Evolutionary conservation across 176 grass and related monocot species (phyloP), one percentile per base, ranked within the genome.

Genomic region (Carex scoparia): DNA sequence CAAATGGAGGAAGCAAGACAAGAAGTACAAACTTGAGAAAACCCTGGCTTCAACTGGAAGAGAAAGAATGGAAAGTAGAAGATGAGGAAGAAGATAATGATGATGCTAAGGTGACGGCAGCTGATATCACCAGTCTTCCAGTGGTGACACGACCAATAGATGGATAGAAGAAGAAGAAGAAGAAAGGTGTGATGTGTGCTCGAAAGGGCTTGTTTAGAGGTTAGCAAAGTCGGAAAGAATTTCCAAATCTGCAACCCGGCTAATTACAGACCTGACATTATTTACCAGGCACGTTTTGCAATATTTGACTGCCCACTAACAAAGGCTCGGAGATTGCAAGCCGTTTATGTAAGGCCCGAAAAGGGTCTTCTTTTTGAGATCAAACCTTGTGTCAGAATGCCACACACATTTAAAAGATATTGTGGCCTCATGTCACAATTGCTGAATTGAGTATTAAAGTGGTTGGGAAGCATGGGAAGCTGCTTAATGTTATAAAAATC

Each of bases 291-390:
- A 74, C 85, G 91, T 64, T 90, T 95, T 65, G 96, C 96, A 62
- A 95, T 98, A 90, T 95, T 98, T 83, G 91, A 98, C 87, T 95
- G 96, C 49, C 96, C 96, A 35, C 81, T 98, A 64, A 94, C 89
- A 79, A 98, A 98, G 81, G 93, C 93, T 88, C 91, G 95, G 63
- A 93, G 93, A 82, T 80, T 95, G 76, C 90, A 98, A 84, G 96
- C 93, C 87, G 90, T 98, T 87, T 95, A 94, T 86, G 93, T 98
- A 57, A 94, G 78, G 87, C 95, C 93, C 51, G 93, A 40, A 94
- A 84, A 95, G 61, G 93, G 91, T 33, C 93, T 94, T 15, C 79
- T 95, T 72, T 95, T 98, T 87, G 90, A 98, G 90, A 95, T 98
- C 70, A 98, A 98, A 87, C 96, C 96, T 62, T 58, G 92, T 89